Percentiles rank a stretch among this genome's conserved stretches.
These are phyloP conservation scores for Cucumis melo DNA, from an alignment of 306 rosid genomes.

Conservation along the genomic window DNA sequence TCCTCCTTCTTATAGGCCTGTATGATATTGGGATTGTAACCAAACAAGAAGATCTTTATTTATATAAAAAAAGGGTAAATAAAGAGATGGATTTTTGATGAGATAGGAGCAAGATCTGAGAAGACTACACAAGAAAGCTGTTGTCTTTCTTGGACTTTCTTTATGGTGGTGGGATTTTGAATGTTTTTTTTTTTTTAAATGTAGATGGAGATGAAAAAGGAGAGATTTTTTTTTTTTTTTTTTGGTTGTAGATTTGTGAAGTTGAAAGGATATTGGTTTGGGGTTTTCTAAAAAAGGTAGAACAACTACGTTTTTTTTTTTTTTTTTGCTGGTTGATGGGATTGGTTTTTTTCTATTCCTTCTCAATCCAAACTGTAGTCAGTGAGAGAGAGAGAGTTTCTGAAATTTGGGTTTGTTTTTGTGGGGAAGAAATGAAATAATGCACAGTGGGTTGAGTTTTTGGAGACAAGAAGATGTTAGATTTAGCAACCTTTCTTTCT, in stretches of 20 bases:
- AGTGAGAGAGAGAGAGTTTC: background rate
- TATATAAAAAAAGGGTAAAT: background rate
- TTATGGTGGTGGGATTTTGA: background rate
- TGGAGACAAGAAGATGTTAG: conserved; percentile 6
- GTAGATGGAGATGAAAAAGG: background rate
- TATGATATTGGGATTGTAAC: conserved; percentile 5
- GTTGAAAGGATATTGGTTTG: conserved; percentile 2
- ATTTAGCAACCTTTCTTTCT: background rate
- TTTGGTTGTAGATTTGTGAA: background rate
- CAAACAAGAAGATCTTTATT: background rate
- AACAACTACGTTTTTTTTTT: background rate
- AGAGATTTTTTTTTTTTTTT: background rate
- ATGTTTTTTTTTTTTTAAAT: background rate
- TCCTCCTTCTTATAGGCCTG: background rate
- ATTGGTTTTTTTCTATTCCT: background rate
- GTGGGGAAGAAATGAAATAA: background rate
- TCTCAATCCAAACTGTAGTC: conserved; percentile 1
- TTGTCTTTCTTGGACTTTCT: background rate
- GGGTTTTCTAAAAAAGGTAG: conserved; percentile 8
- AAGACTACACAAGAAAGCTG: background rate
- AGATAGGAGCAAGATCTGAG: background rate
- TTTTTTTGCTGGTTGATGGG: background rate
- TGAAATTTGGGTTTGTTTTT: background rate
- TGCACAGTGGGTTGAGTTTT: background rate
- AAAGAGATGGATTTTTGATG: background rate